Conservation (phyloP, 495 filamentous ascomycete species). For the Penicillium taxi region DNA sequence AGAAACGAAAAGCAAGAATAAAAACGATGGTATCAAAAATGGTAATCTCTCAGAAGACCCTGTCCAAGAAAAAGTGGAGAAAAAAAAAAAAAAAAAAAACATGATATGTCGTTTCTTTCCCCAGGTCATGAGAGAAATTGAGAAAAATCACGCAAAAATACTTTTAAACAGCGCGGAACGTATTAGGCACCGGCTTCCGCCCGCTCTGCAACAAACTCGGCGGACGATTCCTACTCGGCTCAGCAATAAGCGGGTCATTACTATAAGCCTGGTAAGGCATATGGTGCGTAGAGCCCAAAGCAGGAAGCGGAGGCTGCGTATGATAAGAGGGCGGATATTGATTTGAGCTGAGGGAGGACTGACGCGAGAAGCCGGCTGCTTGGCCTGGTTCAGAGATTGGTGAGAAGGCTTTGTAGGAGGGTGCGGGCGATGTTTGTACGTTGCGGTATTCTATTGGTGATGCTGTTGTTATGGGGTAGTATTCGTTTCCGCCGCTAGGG, state of each 20-base stretch:
- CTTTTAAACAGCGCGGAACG: conserved; percentile 27
- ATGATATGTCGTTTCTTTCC: conserved; percentile 5
- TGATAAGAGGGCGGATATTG: conserved; percentile 24
- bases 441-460: conserved; percentile 22
- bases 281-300: conserved; percentile 28
- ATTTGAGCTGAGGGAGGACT: conserved; percentile 23
- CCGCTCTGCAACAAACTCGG: conserved; percentile 41
- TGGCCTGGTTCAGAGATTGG: conserved; percentile 7
- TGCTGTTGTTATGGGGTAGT: conserved; percentile 15
- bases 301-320: conserved; percentile 19
- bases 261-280: conserved; percentile 21
- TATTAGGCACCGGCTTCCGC: conserved; percentile 28
- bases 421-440: conserved; percentile 14
- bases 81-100: conserved; percentile 8
- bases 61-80: conserved; percentile 2
- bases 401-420: conserved; percentile 12
- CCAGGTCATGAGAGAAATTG: background rate
- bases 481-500: conserved; percentile 4
- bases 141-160: too few species aligned
- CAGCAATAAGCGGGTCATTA: background rate
- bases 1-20: background rate
- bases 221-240: conserved; percentile 22
- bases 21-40: conserved; percentile 14
- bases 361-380: conserved; percentile 18
- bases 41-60: conserved; percentile 1